Base-by-base conservation (phyloP, 1,139 yeast species). In the Yamadazyma blattariae region DNA sequence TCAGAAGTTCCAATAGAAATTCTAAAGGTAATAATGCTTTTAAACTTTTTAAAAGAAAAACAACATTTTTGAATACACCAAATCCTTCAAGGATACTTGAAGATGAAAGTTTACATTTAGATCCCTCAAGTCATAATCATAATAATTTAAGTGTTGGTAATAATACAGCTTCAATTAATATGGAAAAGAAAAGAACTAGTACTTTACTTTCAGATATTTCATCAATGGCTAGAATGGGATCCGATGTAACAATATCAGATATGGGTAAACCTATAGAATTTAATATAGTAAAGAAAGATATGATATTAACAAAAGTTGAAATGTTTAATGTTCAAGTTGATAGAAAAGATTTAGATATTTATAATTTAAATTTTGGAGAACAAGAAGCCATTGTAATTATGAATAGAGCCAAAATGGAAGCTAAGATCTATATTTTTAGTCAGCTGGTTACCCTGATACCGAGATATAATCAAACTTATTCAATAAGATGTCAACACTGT, bases 231-330 rank as follows among this genome's bases (percentile, higher is more conserved):
- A 62, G 87, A 54, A 78, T 80, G 82, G 77, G 79, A 7, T 61
- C 72, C 3, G 71, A 64, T 24, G 46, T 61, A 3, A 58, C 65
- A 4, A 53, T 59, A 20, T 45, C 61, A 5, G 71, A 64, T 17
- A 42, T 53, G 2, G 32, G 55, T 18, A 61, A 56, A 35, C 39
- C 52, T 5, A 36, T 50, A 9, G 70, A 64, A 27, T 47, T 53
- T 18, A 52, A 59, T 11, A 46, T 54, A 3, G 57, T 77, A 29
- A 61, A 76, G 30, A 85, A 83, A 46, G 95, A 87, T 53, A 71
- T 82, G 52, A 78, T 82, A 14, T 61, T 86, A 40, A 79, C 89
- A 0, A 75, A 71, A 46, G 58, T 85, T 6, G 82, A 79, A 22
- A 58, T 74, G 0, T 56, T 75, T 16, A 58, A 60, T 13, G 46